Evolutionary conservation across 805 yeast genomes (phyloP).

Genomic region (Jamesozyma piceae): DNA sequence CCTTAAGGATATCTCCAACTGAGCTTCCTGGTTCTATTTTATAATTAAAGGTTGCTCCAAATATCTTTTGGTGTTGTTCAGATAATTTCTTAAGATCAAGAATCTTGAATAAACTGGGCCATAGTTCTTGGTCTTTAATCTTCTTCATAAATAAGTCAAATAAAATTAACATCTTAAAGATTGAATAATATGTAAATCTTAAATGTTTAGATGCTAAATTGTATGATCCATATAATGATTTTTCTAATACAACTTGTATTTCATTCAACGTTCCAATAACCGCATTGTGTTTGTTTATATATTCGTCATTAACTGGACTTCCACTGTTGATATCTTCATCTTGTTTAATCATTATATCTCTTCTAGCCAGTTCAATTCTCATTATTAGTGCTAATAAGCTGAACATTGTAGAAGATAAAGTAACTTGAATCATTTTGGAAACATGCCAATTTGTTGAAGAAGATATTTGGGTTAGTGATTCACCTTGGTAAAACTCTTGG

Average conservation of each 20-base stretch:
- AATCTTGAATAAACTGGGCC: constrained; percentile 11
- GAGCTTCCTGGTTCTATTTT: constrained; percentile 12
- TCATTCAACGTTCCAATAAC: constrained; percentile 8
- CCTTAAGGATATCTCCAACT: constrained; percentile 13
- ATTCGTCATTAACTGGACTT: neutral
- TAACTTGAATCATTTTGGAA: constrained; percentile 22
- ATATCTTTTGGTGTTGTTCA: constrained; percentile 14
- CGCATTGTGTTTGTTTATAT: constrained; percentile 1
- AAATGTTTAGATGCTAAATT: constrained; percentile 18
- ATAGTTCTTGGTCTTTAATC: constrained; percentile 18
- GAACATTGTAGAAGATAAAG: constrained; percentile 19
- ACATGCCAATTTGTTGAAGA: constrained; percentile 17
- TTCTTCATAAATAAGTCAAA: constrained; percentile 22
- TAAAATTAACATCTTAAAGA: constrained; percentile 24
- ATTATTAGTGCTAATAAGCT: constrained; percentile 18
- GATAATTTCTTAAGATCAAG: constrained; percentile 10
- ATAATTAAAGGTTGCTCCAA: constrained; percentile 19
- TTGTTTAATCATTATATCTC: constrained; percentile 2
- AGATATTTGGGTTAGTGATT: constrained; percentile 9
- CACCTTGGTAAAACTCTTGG: constrained; percentile 16
- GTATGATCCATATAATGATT: constrained; percentile 15
- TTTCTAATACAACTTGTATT: constrained; percentile 15
- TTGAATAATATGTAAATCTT: constrained; percentile 26
- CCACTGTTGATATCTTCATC: neutral
- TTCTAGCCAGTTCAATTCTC: constrained; percentile 11